Base-by-base conservation (phyloP, 108 stramenopile species). In the Pseudonitzschia pungens region DNA sequence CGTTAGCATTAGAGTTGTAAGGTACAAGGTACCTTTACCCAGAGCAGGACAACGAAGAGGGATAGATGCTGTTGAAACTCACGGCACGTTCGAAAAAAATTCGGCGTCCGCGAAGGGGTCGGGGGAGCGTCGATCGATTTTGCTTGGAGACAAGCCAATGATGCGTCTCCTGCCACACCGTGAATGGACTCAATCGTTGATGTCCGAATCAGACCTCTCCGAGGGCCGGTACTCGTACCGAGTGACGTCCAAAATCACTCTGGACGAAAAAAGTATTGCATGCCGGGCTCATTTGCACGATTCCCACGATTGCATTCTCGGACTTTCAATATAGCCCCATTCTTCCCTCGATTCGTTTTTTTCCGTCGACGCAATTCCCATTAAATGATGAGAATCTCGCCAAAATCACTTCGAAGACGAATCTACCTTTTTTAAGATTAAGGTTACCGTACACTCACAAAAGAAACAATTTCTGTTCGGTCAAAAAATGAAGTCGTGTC, bases 251-350 rank as follows among this genome's bases (percentile, higher is more conserved):
- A 36, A 36, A 36, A 36, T 36, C 2, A 36, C 36, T 5, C 2
- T 36, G 4, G 2, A 5, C 2, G 36, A 36, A 2, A 36, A 36
- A 36, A 36, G 2, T 36, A 36, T 36, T 36, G 36, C 36, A 6
- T 36, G 45, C 45, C 45, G 45, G 45, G 45, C 45, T 48, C 45
- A 48, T 48, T 48, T 48, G 14, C 18, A 48, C 16, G 10, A 24
- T 55, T 55, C 4, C 24, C 9, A 55, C 24, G 54, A 55, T 55
- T 55, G 54, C 54, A 26, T 10, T 55, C 54, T 55, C 54, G 54
- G 54, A 12, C 21, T 26, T 55, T 55, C 24, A 2, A 55, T 12
- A 48, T 2, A 48, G 45, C 45, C 45, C 45, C 10, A 4, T 12
- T 48, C 14, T 48, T 48, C 14, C 14, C 45, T 2, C 2, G 14